Conservation (phyloP, 2,329 filamentous ascomycete genomes). For the Fusarium secorum region DNA sequence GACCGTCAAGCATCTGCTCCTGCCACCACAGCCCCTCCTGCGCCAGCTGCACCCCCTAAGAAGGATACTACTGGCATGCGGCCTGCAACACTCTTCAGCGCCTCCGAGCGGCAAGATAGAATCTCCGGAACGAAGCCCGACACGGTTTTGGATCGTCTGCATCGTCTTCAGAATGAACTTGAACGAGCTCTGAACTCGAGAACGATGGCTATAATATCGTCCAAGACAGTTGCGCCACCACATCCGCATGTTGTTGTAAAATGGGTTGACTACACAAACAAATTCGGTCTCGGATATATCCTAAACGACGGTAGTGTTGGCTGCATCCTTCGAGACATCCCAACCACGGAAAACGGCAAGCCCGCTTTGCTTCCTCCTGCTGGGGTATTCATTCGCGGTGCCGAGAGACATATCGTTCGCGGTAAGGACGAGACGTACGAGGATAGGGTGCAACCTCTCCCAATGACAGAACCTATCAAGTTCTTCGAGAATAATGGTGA, state of each 20-base stretch:
- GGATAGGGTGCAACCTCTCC: slow-evolving; percentile 68
- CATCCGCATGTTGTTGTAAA: slow-evolving; percentile 74
- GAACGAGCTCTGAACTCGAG: slow-evolving; percentile 70
- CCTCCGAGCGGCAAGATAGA: slow-evolving; percentile 58
- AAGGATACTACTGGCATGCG: slow-evolving; percentile 46
- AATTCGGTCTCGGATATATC: slow-evolving; percentile 85
- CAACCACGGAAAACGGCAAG: slow-evolving; percentile 58
- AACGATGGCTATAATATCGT: slow-evolving; percentile 66
- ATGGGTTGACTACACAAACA: slow-evolving; percentile 90
- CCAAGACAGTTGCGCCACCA: slow-evolving; percentile 61
- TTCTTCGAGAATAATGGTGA: slow-evolving; percentile 78
- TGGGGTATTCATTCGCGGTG: slow-evolving; percentile 74
- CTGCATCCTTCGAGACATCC: slow-evolving; percentile 68
- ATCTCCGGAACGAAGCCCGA: slow-evolving; percentile 66
- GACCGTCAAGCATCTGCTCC: slow-evolving; percentile 43
- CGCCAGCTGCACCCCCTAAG: slow-evolving; percentile 35
- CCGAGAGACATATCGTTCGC: slow-evolving; percentile 74
- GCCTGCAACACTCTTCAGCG: slow-evolving; percentile 62
- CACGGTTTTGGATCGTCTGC: slow-evolving; percentile 63
- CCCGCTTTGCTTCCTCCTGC: slow-evolving; percentile 69
- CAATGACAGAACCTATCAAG: slow-evolving; percentile 69
- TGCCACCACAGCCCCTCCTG: slow-evolving; percentile 33
- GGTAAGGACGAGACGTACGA: slow-evolving; percentile 62
- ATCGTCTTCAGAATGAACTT: slow-evolving; percentile 65
- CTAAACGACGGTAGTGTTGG: slow-evolving; percentile 83